phyloP scores from a whole-genome alignment of 2,329 filamentous ascomycete species.

The Cercospora janseana region DNA sequence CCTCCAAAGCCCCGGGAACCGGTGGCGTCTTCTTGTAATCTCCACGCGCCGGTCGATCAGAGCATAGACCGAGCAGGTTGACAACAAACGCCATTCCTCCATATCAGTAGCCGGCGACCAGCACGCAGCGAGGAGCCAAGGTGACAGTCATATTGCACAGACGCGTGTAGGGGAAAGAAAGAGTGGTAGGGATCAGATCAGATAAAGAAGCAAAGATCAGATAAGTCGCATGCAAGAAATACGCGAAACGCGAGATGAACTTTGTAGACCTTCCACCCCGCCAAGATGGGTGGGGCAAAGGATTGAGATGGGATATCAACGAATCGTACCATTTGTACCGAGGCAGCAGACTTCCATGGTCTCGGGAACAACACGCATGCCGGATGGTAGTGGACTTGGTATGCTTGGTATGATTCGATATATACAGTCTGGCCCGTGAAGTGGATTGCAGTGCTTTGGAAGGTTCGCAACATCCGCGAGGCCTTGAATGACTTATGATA shows the following conservation, averaged over 20 bases:
- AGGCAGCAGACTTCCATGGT: too few species aligned
- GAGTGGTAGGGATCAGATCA: conserved; percentile 3
- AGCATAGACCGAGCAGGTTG: conserved; percentile 21
- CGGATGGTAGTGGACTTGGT: too few species aligned
- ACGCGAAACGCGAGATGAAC: too few species aligned
- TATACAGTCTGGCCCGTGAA: too few species aligned
- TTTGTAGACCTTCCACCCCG: neutral
- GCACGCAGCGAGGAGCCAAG: conserved; percentile 10
- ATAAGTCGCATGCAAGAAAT: conserved; percentile 12
- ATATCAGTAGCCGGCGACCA: conserved; percentile 22
- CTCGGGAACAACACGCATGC: too few species aligned
- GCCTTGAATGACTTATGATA: too few species aligned
- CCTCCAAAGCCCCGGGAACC: conserved; percentile 16
- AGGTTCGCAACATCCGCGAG: too few species aligned
- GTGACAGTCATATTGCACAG: neutral
- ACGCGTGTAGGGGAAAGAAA: neutral
- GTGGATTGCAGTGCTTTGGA: too few species aligned
- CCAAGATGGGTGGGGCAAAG: neutral
- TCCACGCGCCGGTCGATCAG: conserved; percentile 13
- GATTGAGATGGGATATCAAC: neutral
- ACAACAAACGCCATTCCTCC: conserved; percentile 20
- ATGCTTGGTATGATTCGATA: too few species aligned
- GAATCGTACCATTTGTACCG: neutral
- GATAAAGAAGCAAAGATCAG: conserved; percentile 2
- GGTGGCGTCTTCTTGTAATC: conserved; percentile 16